Evolutionary conservation across 345 rosid species (phyloP), one percentile per base, ranked within the genome.

Genomic region (Ceriops decandra): DNA sequence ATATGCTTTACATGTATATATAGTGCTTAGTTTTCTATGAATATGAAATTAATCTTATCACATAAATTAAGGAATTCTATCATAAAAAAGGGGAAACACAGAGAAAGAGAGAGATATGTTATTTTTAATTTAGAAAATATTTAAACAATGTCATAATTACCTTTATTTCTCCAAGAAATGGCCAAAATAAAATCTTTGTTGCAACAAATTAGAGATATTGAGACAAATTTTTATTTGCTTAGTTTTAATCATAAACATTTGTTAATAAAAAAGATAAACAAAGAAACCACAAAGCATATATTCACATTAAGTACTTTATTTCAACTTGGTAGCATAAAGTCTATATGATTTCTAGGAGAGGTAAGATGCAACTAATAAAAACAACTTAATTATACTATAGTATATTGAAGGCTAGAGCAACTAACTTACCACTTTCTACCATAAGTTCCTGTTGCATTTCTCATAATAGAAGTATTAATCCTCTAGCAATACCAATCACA

Each of bases 381-480:
- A 35, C 10, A 1, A 35, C 10, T 35, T 9, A 35, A 35, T 35
- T 9, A 1, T 33, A 33, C 7, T 5, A 33, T 5, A 33, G 36
- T 33, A 33, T 33, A 33, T 33, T 33, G 6, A 7, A 33, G 36
- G 6, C 36, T 5, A 33, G 89, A 30, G 85, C 83, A 52, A 86
- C 88, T 72, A 91, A 74, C 78, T 90, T 91, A 84, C 90, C 88
- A 66, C 90, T 86, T 83, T 95, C 96, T 51, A 88, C 93, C 74
- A 87, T 88, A 75, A 95, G 92, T 71, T 85, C 70, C 90, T 89
- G 70, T 95, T 84, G 81, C 96, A 95, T 68, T 77, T 89, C 74
- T 91, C 96, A 68, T 97, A 95, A 66, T 86, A 91, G 64, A 95
- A 95, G 74, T 72, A 84, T 63, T 89, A 92, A 69, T 89, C 97